Percentiles rank a stretch among this genome's conserved stretches.
Conservation (phyloP, 2,329 filamentous ascomycete species). For the Microascus cirrosus region DNA sequence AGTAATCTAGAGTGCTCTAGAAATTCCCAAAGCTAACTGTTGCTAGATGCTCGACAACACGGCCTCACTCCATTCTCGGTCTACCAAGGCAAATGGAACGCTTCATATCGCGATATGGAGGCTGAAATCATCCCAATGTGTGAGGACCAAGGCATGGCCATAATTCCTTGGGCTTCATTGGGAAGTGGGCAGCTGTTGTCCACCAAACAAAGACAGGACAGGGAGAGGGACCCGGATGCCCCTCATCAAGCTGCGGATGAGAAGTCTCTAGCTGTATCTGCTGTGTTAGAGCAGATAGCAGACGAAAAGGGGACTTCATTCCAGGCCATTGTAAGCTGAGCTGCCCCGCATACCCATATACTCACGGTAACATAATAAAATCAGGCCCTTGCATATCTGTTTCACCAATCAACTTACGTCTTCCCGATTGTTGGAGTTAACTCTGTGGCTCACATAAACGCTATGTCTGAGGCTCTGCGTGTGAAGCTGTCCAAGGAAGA, state of each 20-base stretch:
- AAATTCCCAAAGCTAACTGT: not conserved
- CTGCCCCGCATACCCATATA: not conserved
- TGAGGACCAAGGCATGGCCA: not conserved
- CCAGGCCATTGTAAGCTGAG: not conserved
- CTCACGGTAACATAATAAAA: not conserved
- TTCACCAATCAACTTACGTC: not conserved
- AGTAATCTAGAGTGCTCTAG: not conserved
- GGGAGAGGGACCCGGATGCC: not conserved
- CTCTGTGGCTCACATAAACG: not conserved
- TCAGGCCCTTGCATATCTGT: not conserved
- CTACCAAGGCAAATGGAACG: not conserved
- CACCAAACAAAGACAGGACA: not conserved
- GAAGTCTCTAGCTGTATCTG: not conserved
- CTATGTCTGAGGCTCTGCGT: not conserved
- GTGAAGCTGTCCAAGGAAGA: not conserved
- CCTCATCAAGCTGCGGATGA: not conserved
- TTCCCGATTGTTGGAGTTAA: not conserved
- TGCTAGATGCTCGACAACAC: not conserved
- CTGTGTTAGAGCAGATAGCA: not conserved
- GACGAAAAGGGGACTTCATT: not conserved
- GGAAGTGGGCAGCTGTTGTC: not conserved
- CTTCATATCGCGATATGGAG: not conserved
- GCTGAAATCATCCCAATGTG: not conserved
- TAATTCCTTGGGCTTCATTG: not conserved
- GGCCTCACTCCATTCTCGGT: not conserved